Conservation (phyloP, 2,329 filamentous ascomycete genomes). For the Penicillium capsulatum region DNA sequence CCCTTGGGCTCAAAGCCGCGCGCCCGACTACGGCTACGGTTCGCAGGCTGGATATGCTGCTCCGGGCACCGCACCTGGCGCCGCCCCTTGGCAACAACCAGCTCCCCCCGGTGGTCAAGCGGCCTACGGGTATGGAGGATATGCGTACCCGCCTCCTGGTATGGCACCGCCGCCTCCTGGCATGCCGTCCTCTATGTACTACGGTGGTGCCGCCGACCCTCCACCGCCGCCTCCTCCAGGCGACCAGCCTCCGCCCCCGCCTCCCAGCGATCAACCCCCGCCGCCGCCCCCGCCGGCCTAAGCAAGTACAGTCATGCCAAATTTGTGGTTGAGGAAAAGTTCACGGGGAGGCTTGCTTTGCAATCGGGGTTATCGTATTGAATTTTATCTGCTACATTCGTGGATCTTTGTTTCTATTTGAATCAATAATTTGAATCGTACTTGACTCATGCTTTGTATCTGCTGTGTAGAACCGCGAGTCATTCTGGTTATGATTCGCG, state of each 20-base stretch:
- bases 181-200: conserved; percentile 40
- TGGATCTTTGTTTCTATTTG: conserved; percentile 3
- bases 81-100: conserved; percentile 62
- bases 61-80: conserved; percentile 42
- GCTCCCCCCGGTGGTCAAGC: conserved; percentile 43
- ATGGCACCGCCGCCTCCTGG: conserved; percentile 52
- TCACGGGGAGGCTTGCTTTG: neutral
- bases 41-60: conserved; percentile 39
- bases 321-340: neutral
- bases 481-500: conserved; percentile 9
- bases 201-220: conserved; percentile 36
- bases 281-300: conserved; percentile 56
- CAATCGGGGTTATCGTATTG: neutral
- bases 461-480: too few relatives aligned
- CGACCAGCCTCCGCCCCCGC: conserved; percentile 43
- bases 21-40: conserved; percentile 43
- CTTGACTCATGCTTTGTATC: too few relatives aligned
- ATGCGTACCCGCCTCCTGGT: conserved; percentile 41
- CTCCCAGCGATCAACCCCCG: conserved; percentile 56
- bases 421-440: conserved; percentile 9
- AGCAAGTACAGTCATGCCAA: conserved; percentile 3
- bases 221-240: conserved; percentile 41
- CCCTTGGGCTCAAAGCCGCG: conserved; percentile 41
- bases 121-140: conserved; percentile 56
- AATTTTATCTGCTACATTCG: neutral